These are phyloP conservation scores for Nakazawaea wyomingensis DNA, from an alignment of 805 yeast genomes.

Conservation along the genomic window DNA sequence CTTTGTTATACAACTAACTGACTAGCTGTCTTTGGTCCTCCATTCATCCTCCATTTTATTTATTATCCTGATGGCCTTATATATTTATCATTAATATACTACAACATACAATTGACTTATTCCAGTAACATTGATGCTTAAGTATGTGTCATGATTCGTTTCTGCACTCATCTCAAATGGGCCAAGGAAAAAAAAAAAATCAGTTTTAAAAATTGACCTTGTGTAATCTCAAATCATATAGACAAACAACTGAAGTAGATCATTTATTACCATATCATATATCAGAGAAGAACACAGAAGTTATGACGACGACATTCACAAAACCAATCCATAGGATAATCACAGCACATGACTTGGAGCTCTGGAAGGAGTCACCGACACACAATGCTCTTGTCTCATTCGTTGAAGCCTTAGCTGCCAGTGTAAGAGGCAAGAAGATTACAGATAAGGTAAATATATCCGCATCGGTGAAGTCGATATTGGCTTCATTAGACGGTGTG, in stretches of 20 bases:
- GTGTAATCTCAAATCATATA: too few relatives aligned
- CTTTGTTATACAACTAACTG: too few relatives aligned
- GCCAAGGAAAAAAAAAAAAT: too few relatives aligned
- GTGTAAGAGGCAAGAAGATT: constrained; percentile 58
- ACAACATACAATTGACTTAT: too few relatives aligned
- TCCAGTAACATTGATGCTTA: too few relatives aligned
- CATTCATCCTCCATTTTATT: neutral
- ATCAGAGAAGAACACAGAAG: too few relatives aligned
- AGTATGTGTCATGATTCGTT: too few relatives aligned
- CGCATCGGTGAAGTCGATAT: constrained; percentile 26
- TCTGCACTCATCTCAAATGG: too few relatives aligned
- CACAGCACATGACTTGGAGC: constrained; percentile 52
- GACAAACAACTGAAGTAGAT: too few relatives aligned
- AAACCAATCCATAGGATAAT: constrained; percentile 35
- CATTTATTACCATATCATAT: too few relatives aligned
- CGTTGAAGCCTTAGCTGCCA: constrained; percentile 49
- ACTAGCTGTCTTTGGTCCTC: too few relatives aligned
- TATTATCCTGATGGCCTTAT: neutral
- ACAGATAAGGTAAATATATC: constrained; percentile 40
- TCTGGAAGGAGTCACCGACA: constrained; percentile 51
- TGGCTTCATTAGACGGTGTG: constrained; percentile 42
- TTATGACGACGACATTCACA: constrained; percentile 1
- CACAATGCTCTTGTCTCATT: constrained; percentile 48
- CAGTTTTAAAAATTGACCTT: neutral
- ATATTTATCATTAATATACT: too few relatives aligned